Evolutionary conservation across 208 protist species (phyloP).

Genomic region (Acanthamoeba sp.): DNA sequence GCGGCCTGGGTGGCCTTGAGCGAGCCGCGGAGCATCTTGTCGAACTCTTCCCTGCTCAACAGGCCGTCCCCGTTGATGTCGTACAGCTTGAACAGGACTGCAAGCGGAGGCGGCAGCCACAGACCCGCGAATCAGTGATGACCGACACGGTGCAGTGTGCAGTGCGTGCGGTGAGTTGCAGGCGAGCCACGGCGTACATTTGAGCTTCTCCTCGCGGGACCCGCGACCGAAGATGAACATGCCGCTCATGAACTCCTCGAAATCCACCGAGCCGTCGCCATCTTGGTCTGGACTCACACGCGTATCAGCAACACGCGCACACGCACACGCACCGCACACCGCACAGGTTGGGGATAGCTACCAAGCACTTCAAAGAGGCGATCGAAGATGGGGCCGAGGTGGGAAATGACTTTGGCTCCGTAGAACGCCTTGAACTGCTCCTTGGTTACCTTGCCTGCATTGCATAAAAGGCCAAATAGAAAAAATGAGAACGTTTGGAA

Average conservation of each 20-base stretch:
- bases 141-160: not conserved
- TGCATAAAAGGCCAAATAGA: not conserved
- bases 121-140: not conserved
- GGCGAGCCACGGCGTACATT: not conserved
- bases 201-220: slow-evolving; percentile 45
- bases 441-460: slow-evolving; percentile 25
- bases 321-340: not conserved
- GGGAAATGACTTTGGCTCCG: not conserved
- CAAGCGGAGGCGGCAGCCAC: too few relatives aligned
- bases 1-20: slow-evolving; percentile 44
- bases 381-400: slow-evolving; percentile 18
- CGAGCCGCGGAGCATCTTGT: slow-evolving; percentile 41
- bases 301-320: not conserved
- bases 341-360: not conserved
- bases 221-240: slow-evolving; percentile 49
- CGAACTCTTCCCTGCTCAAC: not conserved
- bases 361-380: slow-evolving; percentile 20
- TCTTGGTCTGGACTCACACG: not conserved
- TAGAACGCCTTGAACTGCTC: slow-evolving; percentile 39
- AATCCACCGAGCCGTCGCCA: slow-evolving; percentile 34
- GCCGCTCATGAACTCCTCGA: slow-evolving; percentile 61
- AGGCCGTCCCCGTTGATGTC: slow-evolving; percentile 20
- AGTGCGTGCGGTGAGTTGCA: not conserved
- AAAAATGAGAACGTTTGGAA: not conserved
- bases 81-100: slow-evolving; percentile 53